Conservation (phyloP, 192 early-diverging fungal species). For the Chytriomyces sp. region DNA sequence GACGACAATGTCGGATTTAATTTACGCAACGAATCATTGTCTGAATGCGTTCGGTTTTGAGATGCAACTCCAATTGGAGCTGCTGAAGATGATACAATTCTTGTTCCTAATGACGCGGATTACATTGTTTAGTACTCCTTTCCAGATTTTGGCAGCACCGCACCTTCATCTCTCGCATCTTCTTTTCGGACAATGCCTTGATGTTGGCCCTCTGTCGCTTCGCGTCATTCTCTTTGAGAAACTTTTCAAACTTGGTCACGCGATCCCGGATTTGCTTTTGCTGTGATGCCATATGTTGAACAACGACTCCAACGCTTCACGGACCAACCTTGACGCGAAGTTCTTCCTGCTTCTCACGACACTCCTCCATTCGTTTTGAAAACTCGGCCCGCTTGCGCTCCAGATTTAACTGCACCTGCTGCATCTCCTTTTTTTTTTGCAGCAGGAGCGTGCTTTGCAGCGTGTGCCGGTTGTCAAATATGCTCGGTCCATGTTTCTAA, state of each 20-base stretch:
- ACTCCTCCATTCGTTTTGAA: slow-evolving; percentile 66
- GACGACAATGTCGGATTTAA: not conserved
- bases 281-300: slow-evolving; percentile 26
- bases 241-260: slow-evolving; percentile 68
- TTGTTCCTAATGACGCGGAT: slow-evolving; percentile 44
- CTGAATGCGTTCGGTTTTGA: slow-evolving; percentile 47
- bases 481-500: slow-evolving; percentile 30
- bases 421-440: slow-evolving; percentile 66
- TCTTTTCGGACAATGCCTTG: slow-evolving; percentile 59
- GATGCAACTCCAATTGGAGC: slow-evolving; percentile 46
- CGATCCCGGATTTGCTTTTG: slow-evolving; percentile 66
- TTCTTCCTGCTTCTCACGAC: slow-evolving; percentile 65
- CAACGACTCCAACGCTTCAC: not conserved
- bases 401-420: slow-evolving; percentile 52
- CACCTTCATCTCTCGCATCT: slow-evolving; percentile 59
- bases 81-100: slow-evolving; percentile 46
- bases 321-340: slow-evolving; percentile 51
- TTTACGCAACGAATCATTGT: slow-evolving; percentile 48
- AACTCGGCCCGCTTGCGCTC: slow-evolving; percentile 61
- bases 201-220: slow-evolving; percentile 61
- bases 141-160: not conserved
- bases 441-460: slow-evolving; percentile 62
- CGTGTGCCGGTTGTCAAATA: slow-evolving; percentile 49
- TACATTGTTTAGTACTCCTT: too few species aligned
- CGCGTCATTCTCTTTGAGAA: slow-evolving; percentile 68